Evolutionary conservation across 768 basidiomycete species (phyloP), one percentile per base, ranked within the genome.

Genomic region (Boletales sp.): DNA sequence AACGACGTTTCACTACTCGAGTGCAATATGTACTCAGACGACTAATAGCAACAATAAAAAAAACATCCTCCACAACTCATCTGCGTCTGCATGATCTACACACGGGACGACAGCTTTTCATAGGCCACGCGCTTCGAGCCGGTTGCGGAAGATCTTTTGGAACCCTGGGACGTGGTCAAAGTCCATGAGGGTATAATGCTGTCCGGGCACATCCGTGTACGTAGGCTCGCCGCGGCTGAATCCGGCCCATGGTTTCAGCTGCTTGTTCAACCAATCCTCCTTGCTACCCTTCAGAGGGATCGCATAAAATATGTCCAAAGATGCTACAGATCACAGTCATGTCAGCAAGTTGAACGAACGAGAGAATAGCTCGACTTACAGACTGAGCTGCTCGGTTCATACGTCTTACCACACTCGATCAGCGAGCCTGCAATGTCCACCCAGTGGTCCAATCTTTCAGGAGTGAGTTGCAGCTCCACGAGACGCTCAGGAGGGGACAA

Each of bases 111-210:
- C 24, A 24, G 24, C 24, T n/a, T 8, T 43, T 49, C 43, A 65
- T 7, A 65, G 55, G 6, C 64, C 65, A 18, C 63, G 65, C 1
- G 55, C 55, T 29, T 60, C 63, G 12, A 65, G 60, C 29, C 54
- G 52, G 29, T 3, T 43, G 12, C 64, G 65, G 55, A 65, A 65
- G 39, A 65, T 55, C 52, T 62, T 65, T 43, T 65, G 63, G 55
- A 65, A 67, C 1, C 50, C 55, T 1, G 62, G 62, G 4, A 67
- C 65, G 29, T 65, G 63, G 45, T 67, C 65, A 35, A 62, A 58
- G 52, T 65, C 64, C 65, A 65, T 67, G 11, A 65, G 55, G 2
- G 64, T 67, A 42, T 65, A 65, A 40, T 65, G 64, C 14, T 62
- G 57, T 15, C 64, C 64, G 0, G 64, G 64, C 4, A 65, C 64